Evolutionary conservation across 2,329 filamentous ascomycete species (phyloP).

Genomic region (Colletotrichum filicis): DNA sequence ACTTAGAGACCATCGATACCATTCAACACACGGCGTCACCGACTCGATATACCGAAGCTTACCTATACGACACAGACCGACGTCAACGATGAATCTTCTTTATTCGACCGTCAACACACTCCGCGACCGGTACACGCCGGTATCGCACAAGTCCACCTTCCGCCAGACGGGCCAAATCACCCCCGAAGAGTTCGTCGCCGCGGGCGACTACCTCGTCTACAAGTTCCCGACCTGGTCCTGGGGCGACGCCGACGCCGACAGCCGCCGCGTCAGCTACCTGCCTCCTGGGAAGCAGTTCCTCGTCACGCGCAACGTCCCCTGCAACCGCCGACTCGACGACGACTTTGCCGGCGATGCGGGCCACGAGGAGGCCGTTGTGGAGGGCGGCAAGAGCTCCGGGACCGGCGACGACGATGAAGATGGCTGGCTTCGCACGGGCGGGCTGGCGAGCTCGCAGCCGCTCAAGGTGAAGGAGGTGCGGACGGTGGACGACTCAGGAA

Average conservation of each 20-base stretch:
- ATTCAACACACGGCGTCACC: neutral
- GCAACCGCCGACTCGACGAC: constrained; percentile 89
- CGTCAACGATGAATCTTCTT: constrained; percentile 81
- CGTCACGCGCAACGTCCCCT: constrained; percentile 93
- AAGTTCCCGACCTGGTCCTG: constrained; percentile 99
- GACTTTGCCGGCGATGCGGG: constrained; percentile 92
- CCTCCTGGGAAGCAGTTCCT: constrained; percentile 94
- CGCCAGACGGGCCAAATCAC: constrained; percentile 95
- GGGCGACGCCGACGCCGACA: constrained; percentile 86
- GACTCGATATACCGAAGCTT: neutral
- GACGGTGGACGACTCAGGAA: constrained; percentile 89
- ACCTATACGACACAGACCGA: neutral
- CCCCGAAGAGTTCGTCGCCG: constrained; percentile 94
- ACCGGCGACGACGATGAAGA: constrained; percentile 75
- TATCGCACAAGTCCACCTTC: constrained; percentile 92
- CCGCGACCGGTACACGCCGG: constrained; percentile 90
- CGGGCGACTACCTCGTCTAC: constrained; percentile 97
- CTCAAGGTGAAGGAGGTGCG: constrained; percentile 83
- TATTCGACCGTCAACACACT: constrained; percentile 93
- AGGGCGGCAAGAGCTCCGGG: constrained; percentile 57
- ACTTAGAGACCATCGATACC: neutral
- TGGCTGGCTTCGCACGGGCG: constrained; percentile 92
- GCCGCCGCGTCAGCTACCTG: constrained; percentile 82
- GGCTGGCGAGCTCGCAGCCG: constrained; percentile 78
- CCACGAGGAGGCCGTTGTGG: constrained; percentile 86